These are phyloP conservation scores for Penicillium freii DNA, from an alignment of 2,329 filamentous ascomycete species.

Conservation along the genomic window DNA sequence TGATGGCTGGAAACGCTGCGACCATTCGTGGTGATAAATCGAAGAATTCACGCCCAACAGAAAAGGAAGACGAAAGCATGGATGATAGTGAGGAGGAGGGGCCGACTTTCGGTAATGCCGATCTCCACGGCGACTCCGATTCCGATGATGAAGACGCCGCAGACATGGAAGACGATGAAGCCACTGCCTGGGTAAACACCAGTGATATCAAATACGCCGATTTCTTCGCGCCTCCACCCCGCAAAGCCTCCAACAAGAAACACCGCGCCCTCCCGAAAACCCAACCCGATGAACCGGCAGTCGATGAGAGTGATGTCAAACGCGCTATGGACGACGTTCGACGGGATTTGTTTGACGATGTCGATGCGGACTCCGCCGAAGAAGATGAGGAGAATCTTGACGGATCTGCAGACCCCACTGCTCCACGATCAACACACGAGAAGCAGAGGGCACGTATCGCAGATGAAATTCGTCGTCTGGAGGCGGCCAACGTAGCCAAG, in stretches of 20 bases:
- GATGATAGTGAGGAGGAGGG: conserved; percentile 61
- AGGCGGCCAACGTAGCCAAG: conserved; percentile 84
- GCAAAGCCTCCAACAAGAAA: conserved; percentile 62
- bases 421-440: conserved; percentile 70
- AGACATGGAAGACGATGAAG: conserved; percentile 55
- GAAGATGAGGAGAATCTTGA: conserved; percentile 67
- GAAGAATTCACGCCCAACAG: conserved; percentile 28
- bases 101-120: conserved; percentile 78
- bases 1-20: conserved; percentile 42
- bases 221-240: conserved; percentile 84
- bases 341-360: conserved; percentile 86
- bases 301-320: conserved; percentile 67
- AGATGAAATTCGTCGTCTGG: conserved; percentile 87
- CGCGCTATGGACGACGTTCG: conserved; percentile 83
- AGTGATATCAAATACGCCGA: conserved; percentile 89
- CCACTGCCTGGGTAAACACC: conserved; percentile 66
- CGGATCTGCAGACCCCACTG: conserved; percentile 50
- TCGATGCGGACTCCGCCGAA: conserved; percentile 35
- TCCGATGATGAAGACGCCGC: conserved; percentile 50
- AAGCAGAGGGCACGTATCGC: conserved; percentile 79
- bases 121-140: conserved; percentile 65
- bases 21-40: conserved; percentile 4
- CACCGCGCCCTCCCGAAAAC: conserved; percentile 56
- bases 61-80: conserved; percentile 60
- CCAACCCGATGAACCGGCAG: conserved; percentile 39